Conservation (phyloP, 1,284 basidiomycete genomes). For the Apiotrichum mycotoxinovorans region DNA sequence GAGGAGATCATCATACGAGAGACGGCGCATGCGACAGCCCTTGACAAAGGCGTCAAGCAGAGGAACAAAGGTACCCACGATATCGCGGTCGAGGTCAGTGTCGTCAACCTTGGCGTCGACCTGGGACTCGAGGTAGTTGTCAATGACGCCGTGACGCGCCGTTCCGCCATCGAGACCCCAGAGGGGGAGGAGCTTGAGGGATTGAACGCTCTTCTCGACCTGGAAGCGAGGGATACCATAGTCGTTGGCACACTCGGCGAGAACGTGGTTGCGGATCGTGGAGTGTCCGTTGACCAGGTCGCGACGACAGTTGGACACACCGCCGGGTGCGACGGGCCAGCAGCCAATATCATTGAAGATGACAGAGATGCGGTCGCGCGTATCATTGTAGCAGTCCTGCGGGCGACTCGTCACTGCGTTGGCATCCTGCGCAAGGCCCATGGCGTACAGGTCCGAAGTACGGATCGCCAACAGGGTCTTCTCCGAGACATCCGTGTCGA, state of each 20-base stretch:
- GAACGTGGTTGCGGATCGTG: constrained; percentile 15
- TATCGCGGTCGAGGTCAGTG: constrained; percentile 13
- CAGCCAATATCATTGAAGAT: constrained; percentile 15
- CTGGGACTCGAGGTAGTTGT: constrained; percentile 15
- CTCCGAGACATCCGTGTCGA: constrained; percentile 13
- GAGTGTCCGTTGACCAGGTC: constrained; percentile 15
- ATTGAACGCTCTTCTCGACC: constrained; percentile 14
- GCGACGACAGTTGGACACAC: constrained; percentile 16
- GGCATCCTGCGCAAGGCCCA: constrained; percentile 14
- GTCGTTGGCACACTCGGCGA: constrained; percentile 18
- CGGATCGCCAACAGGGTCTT: constrained; percentile 11
- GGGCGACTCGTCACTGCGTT: constrained; percentile 8
- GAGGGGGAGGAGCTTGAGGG: constrained; percentile 13
- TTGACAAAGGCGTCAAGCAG: constrained; percentile 14
- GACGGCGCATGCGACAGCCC: constrained; percentile 11
- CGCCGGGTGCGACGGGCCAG: constrained; percentile 15
- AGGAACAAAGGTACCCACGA: constrained; percentile 10
- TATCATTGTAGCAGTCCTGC: constrained; percentile 17
- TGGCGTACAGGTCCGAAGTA: constrained; percentile 15
- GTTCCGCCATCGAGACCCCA: constrained; percentile 16
- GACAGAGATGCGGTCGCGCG: constrained; percentile 11
- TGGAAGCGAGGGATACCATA: constrained; percentile 16
- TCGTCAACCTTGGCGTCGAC: constrained; percentile 13
- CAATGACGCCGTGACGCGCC: constrained; percentile 10
- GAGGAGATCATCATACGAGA: constrained; percentile 2